Conservation (phyloP, 495 filamentous ascomycete genomes). For the Massariosphaeria phaeospora region DNA sequence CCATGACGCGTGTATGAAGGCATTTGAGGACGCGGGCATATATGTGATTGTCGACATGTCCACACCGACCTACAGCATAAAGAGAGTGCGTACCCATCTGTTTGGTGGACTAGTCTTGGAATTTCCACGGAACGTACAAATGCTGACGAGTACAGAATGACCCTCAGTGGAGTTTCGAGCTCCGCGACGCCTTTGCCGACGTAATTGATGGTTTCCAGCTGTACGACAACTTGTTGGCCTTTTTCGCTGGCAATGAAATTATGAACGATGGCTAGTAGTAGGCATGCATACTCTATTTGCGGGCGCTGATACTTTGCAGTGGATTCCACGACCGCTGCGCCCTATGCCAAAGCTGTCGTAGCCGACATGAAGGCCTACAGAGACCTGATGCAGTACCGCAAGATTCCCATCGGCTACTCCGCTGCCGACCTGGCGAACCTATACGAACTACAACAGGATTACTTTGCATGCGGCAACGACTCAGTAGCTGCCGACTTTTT, state of each 20-base stretch:
- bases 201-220: conserved; percentile 25
- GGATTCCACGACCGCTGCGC: neutral
- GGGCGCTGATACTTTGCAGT: neutral
- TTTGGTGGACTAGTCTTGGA: too few relatives aligned
- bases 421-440: conserved; percentile 10
- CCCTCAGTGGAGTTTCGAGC: conserved; percentile 15
- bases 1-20: conserved; percentile 27
- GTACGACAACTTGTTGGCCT: conserved; percentile 25
- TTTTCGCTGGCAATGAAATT: conserved; percentile 24
- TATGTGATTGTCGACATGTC: conserved; percentile 26
- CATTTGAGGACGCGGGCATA: conserved; percentile 20
- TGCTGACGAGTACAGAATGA: neutral
- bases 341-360: conserved; percentile 19
- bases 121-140: too few relatives aligned
- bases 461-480: conserved; percentile 21
- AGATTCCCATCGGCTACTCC: conserved; percentile 25
- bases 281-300: neutral
- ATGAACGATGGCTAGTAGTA: conserved; percentile 6
- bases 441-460: conserved; percentile 14
- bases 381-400: conserved; percentile 21
- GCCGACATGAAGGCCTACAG: conserved; percentile 29
- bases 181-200: conserved; percentile 13
- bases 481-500: conserved; percentile 20
- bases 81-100: neutral
- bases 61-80: conserved; percentile 5